Evolutionary conservation across 495 filamentous ascomycete genomes (phyloP), one percentile per base, ranked within the genome.

Genomic region (Penicillium canariense): DNA sequence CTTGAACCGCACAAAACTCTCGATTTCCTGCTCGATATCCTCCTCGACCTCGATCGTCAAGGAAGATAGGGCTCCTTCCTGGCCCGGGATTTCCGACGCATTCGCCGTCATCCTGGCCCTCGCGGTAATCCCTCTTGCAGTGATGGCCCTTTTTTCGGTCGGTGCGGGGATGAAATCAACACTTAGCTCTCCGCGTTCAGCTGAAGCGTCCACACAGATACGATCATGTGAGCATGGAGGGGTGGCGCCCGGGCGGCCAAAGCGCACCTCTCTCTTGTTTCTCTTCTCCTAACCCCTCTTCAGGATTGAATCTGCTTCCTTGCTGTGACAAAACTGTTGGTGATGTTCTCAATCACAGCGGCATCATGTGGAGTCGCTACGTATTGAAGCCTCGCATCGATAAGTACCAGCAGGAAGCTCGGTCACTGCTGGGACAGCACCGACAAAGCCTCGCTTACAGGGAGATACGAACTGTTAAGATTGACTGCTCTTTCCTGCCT

Each of bases 1-100:
- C 45, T 48, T 48, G 45, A 48, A 48, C 45, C 45, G 45, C 28
- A 48, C 45, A 17, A 48, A 48, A 32, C 12, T 32, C 45, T 48
- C 45, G 45, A 48, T 48, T 35, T 48, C 45, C 17, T 35, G 45
- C 45, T 48, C 45, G 45, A 48, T 35, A 34, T 48, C 45, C 28
- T 48, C 45, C 18, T 48, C 45, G 10, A 48, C 45, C 28, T 48
- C 45, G 27, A 48, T 27, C 25, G 40, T 44, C 35, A 38, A 38
- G 15, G 35, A 38, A 10, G 20, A 20, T 38, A 17, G 35, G 6
- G 35, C 35, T 38, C 15, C 15, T 18, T 38, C 35, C 20, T 38
- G 35, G 9, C 15, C 35, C 35, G 35, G 35, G 5, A 18, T 0
- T 18, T 6, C 35, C 5, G 35, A 38, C 35, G 15, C 35, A 20